Conservation (phyloP, 352 stramenopile species). For the Globisporangium apiculatum region DNA sequence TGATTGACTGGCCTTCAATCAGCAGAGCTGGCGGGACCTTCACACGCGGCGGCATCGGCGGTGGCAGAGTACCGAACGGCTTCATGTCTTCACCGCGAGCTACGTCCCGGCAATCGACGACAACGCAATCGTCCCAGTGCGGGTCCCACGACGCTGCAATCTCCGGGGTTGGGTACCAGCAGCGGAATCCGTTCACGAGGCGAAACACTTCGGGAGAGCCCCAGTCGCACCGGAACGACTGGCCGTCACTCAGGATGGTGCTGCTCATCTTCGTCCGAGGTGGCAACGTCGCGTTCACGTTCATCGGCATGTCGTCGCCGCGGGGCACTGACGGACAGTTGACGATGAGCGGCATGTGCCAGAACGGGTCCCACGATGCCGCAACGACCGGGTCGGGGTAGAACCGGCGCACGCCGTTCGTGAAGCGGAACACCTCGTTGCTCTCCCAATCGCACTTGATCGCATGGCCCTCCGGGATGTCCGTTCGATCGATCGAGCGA, state of each 20-base stretch:
- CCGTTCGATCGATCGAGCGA: neutral
- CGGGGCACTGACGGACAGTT: slow-evolving; percentile 9
- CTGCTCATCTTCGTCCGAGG: neutral
- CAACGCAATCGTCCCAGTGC: slow-evolving; percentile 7
- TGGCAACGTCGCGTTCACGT: neutral
- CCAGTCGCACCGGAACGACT: slow-evolving; percentile 14
- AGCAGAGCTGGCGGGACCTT: slow-evolving; percentile 1
- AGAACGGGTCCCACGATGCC: slow-evolving; percentile 21
- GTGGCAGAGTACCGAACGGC: neutral
- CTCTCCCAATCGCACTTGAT: slow-evolving; percentile 14
- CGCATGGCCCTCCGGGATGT: slow-evolving; percentile 2
- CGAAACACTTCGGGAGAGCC: slow-evolving; percentile 11
- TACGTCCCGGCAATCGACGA: slow-evolving; percentile 14
- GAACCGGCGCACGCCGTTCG: slow-evolving; percentile 5
- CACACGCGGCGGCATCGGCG: neutral
- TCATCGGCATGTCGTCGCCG: slow-evolving; percentile 9
- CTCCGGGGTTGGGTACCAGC: slow-evolving; percentile 13
- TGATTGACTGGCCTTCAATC: slow-evolving; percentile 12
- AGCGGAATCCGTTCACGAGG: slow-evolving; percentile 5
- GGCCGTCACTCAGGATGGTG: neutral
- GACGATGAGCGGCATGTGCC: slow-evolving; percentile 4
- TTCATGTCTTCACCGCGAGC: slow-evolving; percentile 13
- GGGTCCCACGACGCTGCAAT: slow-evolving; percentile 20
- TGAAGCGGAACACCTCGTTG: slow-evolving; percentile 13
- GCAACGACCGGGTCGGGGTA: slow-evolving; percentile 17